Base-by-base conservation (phyloP, 2,329 filamentous ascomycete genomes). In the Fusarium sp. region DNA sequence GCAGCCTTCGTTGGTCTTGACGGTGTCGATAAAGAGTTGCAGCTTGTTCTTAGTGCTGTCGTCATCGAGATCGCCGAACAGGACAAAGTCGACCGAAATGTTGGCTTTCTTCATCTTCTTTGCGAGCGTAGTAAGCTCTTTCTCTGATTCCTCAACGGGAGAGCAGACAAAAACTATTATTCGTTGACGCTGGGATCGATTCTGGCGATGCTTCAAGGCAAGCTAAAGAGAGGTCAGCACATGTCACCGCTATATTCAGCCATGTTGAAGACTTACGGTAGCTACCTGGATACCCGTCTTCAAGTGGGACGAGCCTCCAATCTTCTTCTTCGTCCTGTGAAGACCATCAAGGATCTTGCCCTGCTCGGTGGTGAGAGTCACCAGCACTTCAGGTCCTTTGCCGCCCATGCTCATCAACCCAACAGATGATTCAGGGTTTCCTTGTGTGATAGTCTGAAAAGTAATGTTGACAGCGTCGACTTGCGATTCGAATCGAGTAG, bases 51-150 rank as follows among this genome's bases (percentile, higher is more conserved):
- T 90, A 61, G 93, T 93, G 71, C 92, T 94, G 74, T 97, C 94
- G 76, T 95, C 93, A 74, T 96, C 94, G 58, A 97, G 88, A 77
- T 99, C 95, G 75, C 96, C 96, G 78, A 99, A 99, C 50, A 95
- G 90, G 69, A 99, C 89, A 79, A 99, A 95, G 82, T 99, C 96
- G 79, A 99, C 93, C 69, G 92, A 93, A 68, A 97, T 93, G 79
- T 93, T 95, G 83, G 92, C 93, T 89, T 99, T 99, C 90, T 98
- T 98, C 94, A 98, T 97, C 86, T 96, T 97, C 86, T 96, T 97
- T 47, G 96, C 95, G 35, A 99, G 88, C 80, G 94, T 93, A 70
- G 95, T 89, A 55, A 99, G 90, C 59, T 92, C 90, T 85, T 96
- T 96, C 82, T 98, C 93, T 72, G 94, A 92, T 80, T 99, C 96